Percentiles rank a stretch among this genome's conserved stretches.
Evolutionary conservation across 257 asterid species (phyloP).

Genomic region (Solanum ahanhuiri): DNA sequence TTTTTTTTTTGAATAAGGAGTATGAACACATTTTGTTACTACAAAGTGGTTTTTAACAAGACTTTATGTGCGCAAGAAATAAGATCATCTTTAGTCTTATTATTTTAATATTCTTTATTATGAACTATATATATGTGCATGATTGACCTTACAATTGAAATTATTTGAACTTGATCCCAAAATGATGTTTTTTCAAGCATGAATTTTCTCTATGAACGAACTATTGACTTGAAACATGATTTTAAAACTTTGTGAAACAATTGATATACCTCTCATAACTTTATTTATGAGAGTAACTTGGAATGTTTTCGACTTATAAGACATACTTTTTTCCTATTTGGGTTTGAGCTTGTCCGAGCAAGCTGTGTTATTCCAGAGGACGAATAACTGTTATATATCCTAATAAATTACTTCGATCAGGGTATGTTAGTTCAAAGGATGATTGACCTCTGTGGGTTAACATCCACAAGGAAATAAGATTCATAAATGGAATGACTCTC

Average conservation of each 20-base stretch:
- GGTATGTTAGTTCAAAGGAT: background rate
- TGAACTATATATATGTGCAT: background rate
- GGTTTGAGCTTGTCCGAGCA: background rate
- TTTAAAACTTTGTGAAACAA: background rate
- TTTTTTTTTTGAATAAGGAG: background rate
- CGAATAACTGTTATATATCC: background rate
- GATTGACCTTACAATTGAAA: background rate
- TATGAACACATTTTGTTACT: background rate
- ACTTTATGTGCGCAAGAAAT: background rate
- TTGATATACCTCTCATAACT: background rate
- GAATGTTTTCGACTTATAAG: background rate
- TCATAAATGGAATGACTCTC: background rate
- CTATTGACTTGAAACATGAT: background rate
- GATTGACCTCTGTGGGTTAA: background rate
- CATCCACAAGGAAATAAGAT: background rate
- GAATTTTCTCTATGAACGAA: background rate
- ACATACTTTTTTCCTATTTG: background rate
- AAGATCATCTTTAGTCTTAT: background rate
- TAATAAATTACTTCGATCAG: background rate
- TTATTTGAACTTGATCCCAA: background rate
- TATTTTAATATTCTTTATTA: background rate
- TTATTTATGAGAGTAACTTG: background rate
- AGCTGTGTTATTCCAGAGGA: background rate
- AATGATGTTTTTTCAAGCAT: background rate
- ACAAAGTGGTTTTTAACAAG: background rate